Percentiles rank a stretch among this genome's conserved stretches.
Evolutionary conservation across 768 basidiomycete species (phyloP).

Genomic region (Lactifluus piperatus): DNA sequence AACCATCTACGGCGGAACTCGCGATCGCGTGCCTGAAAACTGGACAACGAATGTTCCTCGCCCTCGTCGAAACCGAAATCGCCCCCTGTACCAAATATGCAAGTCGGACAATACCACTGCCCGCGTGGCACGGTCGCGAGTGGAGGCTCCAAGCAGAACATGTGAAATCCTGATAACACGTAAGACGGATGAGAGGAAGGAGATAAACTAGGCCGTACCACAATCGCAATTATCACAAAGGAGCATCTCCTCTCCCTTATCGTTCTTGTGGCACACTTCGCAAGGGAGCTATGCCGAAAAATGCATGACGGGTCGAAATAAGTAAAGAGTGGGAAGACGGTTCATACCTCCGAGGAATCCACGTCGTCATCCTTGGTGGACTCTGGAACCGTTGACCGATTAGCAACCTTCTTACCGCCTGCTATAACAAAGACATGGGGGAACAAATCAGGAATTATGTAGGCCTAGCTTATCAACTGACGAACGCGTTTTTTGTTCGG

Average conservation of each 20-base stretch:
- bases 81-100: conserved; percentile 83
- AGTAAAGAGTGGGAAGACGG: not conserved
- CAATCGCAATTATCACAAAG: conserved; percentile 84
- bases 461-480: not conserved
- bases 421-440: not conserved
- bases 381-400: conserved; percentile 6
- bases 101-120: conserved; percentile 93
- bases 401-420: conserved; percentile 17
- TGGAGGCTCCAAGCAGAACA: conserved; percentile 93
- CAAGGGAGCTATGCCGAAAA: conserved; percentile 56
- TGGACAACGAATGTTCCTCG: conserved; percentile 86
- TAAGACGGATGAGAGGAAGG: not conserved
- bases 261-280: conserved; percentile 87
- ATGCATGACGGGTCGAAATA: conserved; percentile 7
- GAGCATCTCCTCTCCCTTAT: conserved; percentile 85
- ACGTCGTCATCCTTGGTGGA: conserved; percentile 14
- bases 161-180: conserved; percentile 74
- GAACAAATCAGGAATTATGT: not conserved
- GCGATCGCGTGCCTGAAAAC: conserved; percentile 84
- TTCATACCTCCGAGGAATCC: conserved; percentile 14
- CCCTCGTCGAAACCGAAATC: conserved; percentile 99
- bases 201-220: conserved; percentile 34
- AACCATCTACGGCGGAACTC: conserved; percentile 92
- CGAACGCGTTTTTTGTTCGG: conserved; percentile 36
- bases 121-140: conserved; percentile 79